Evolutionary conservation across 2,329 filamentous ascomycete genomes (phyloP).

Genomic region (Clarireedia homoeocarpa): DNA sequence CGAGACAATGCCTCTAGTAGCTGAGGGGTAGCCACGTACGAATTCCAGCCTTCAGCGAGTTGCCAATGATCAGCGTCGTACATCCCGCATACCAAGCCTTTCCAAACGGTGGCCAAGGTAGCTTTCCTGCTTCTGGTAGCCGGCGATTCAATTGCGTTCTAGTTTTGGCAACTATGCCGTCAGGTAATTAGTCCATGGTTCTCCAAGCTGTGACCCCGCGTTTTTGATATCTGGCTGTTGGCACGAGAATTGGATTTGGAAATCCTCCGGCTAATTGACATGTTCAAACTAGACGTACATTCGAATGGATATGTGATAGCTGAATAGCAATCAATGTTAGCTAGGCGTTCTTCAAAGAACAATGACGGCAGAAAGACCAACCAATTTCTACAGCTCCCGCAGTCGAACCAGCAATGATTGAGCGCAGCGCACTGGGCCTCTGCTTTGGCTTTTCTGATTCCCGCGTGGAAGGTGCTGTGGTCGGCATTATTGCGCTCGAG

Average conservation of each 20-base stretch:
- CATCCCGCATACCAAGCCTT: conserved; percentile 96
- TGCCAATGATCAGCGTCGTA: conserved; percentile 93
- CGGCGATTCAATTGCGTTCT: conserved; percentile 85
- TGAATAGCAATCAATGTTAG: conserved; percentile 25
- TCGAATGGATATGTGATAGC: conserved; percentile 92
- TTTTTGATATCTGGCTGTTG: neutral
- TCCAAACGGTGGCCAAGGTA: conserved; percentile 92
- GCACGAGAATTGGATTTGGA: neutral
- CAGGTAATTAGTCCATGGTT: neutral
- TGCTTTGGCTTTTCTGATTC: conserved; percentile 34
- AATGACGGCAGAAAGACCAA: conserved; percentile 33
- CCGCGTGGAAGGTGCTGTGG: neutral
- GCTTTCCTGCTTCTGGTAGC: conserved; percentile 72
- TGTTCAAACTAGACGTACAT: conserved; percentile 46
- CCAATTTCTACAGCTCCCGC: conserved; percentile 92
- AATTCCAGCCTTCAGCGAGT: conserved; percentile 92
- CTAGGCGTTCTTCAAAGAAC: neutral
- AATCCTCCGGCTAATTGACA: neutral
- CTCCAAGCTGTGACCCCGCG: neutral
- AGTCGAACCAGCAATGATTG: conserved; percentile 85
- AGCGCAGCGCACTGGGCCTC: conserved; percentile 71
- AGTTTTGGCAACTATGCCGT: conserved; percentile 67
- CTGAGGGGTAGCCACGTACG: conserved; percentile 45
- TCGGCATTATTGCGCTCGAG: neutral
- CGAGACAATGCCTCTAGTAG: neutral